Base-by-base conservation (phyloP, 352 stramenopile genomes). In the Phytophthora pluvialis region DNA sequence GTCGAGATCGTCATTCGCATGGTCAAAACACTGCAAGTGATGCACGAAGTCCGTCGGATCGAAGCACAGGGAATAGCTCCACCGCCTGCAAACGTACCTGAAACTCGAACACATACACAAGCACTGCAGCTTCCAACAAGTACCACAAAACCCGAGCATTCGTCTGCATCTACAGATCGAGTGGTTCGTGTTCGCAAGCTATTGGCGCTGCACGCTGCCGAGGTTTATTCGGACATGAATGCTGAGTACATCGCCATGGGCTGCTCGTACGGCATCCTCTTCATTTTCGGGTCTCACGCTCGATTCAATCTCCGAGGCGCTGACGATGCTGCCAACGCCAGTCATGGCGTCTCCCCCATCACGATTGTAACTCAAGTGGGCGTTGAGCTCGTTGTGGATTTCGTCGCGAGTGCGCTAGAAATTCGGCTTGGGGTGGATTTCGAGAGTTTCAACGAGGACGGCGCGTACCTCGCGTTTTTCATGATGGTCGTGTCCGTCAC, bases 211-310 rank as follows among this genome's bases (percentile, higher is more conserved):
- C 66, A 74, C 28, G 52, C 48, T 10, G 66, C 54, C 12, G 66
- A 70, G 25, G 50, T 65, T n/a, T 56, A 73, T 44, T 67, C 64
- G 4, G 63, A 78, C 31, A 81, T 82, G 69, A 59, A 58, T 16
- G 64, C 69, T 18, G 74, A 83, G 61, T 86, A 86, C 48, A 78
- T 83, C 3, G 74, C 77, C 0, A 76, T 81, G 44, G 64, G 65
- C 1, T 73, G 72, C 16, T 83, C 66, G 1, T 65, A 65, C 16
- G 48, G 53, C 1, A 73, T 77, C 11, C 28, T 76, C 26, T 58
- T 65, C 12, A 49, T 83, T 6, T 75, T 72, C 32, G 59, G 50
- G 21, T 65, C 70, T 28, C 74, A 80, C 26, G 45, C 49, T 0
- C 51, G 69, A 8, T 82, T 72, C 54, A 45, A 48, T 15, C n/a